phyloP scores from a whole-genome alignment of 345 rosid species.

The Eucalyptus pauciflora region DNA sequence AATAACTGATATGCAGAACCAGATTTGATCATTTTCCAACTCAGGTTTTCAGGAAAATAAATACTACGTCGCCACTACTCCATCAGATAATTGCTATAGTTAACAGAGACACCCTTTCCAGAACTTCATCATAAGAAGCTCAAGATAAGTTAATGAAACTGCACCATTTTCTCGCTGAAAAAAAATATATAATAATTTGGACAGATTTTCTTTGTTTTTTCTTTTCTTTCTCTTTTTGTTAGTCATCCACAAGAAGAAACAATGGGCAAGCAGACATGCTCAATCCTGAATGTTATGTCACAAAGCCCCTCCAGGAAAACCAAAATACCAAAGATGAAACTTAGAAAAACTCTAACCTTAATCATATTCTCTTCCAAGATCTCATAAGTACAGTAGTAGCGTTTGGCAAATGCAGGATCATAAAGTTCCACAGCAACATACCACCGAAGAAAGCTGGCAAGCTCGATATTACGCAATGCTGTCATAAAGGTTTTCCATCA shows the following conservation, averaged over 20 bases:
- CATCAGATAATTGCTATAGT: not conserved
- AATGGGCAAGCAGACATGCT: not conserved
- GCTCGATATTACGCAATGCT: constrained; percentile 76
- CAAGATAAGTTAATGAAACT: not conserved
- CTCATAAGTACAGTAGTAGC: constrained; percentile 71
- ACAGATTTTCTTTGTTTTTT: not conserved
- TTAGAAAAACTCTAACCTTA: constrained; percentile 34
- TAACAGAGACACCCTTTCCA: not conserved
- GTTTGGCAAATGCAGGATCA: constrained; percentile 78
- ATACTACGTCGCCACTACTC: not conserved
- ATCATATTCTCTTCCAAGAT: constrained; percentile 62
- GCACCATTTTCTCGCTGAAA: not conserved
- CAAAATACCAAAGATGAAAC: not conserved
- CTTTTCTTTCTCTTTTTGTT: not conserved
- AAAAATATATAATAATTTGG: not conserved
- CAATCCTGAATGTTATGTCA: not conserved
- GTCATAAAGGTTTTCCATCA: constrained; percentile 18
- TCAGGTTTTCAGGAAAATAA: not conserved
- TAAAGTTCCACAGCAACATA: constrained; percentile 86
- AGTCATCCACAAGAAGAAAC: not conserved
- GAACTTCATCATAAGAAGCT: not conserved
- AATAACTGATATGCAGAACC: not conserved
- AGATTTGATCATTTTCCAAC: not conserved
- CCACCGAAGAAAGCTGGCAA: constrained; percentile 98
- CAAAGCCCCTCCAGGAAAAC: not conserved